Evolutionary conservation across 2,329 filamentous ascomycete genomes (phyloP).

Genomic region (Elsinoe ampelina): DNA sequence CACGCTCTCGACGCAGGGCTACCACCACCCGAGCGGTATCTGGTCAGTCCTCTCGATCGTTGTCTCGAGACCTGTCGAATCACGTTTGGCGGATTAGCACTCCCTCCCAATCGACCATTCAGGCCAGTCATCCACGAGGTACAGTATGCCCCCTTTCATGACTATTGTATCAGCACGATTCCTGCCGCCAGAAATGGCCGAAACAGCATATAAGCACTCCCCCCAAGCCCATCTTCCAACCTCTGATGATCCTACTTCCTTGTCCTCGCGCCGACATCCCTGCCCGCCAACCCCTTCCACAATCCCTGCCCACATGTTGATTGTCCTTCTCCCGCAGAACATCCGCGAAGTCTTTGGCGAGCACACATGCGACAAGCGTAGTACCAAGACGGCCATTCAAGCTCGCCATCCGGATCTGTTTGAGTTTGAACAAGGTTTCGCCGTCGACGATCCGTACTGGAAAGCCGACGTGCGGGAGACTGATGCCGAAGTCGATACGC

Average conservation of each 20-base stretch:
- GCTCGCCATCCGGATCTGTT: constrained; percentile 7
- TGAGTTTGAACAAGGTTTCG: constrained; percentile 51
- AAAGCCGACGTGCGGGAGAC: constrained; percentile 41
- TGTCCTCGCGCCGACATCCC: background rate
- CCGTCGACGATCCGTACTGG: constrained; percentile 46
- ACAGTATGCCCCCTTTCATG: constrained; percentile 24
- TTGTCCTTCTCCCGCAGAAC: constrained; percentile 18
- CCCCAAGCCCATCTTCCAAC: background rate
- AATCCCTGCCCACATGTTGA: background rate
- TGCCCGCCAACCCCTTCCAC: background rate
- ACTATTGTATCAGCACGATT: background rate
- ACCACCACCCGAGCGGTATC: constrained; percentile 53
- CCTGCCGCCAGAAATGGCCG: no score
- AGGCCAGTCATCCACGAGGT: constrained; percentile 53
- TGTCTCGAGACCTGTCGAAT: constrained; percentile 52
- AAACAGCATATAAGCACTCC: background rate
- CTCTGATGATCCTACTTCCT: no score
- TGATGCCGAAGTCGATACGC: constrained; percentile 34
- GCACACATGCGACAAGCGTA: constrained; percentile 59
- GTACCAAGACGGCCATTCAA: constrained; percentile 29
- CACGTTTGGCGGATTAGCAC: constrained; percentile 47
- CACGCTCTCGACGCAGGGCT: constrained; percentile 43
- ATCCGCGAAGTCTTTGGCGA: constrained; percentile 58
- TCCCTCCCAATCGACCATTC: constrained; percentile 46
- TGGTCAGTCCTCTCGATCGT: constrained; percentile 52